Percentiles rank a stretch among this genome's conserved stretches.
Evolutionary conservation across 768 basidiomycete genomes (phyloP).

Genomic region (Termitomyces titanicus): DNA sequence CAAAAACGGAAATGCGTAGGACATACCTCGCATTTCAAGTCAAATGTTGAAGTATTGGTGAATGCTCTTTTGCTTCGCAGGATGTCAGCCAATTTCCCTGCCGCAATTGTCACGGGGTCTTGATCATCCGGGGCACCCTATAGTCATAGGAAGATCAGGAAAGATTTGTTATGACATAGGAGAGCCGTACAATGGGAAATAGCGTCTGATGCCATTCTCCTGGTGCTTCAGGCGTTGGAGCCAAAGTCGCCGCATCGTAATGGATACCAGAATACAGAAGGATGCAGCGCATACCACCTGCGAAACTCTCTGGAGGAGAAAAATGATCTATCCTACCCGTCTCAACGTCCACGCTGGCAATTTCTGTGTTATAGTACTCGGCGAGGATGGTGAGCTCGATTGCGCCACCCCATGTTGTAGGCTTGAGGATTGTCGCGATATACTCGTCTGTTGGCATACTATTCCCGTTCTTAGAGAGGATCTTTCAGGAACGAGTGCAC

Average conservation of each 20-base stretch:
- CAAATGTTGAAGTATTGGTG: constrained; percentile 91
- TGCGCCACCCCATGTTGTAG: constrained; percentile 90
- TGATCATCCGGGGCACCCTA: constrained; percentile 31
- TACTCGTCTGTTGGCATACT: constrained; percentile 65
- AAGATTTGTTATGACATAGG: background rate
- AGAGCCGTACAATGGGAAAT: constrained; percentile 54
- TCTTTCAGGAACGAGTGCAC: background rate
- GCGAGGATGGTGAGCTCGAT: constrained; percentile 90
- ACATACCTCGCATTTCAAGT: constrained; percentile 80
- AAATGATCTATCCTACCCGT: constrained; percentile 88
- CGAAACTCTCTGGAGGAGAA: constrained; percentile 44
- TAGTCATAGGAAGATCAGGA: background rate
- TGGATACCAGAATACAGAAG: constrained; percentile 96
- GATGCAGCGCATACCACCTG: constrained; percentile 49
- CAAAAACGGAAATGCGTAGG: background rate
- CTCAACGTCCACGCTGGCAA: constrained; percentile 88
- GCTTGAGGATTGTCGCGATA: constrained; percentile 74
- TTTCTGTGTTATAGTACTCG: constrained; percentile 78
- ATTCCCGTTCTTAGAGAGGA: background rate
- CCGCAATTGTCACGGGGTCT: constrained; percentile 61
- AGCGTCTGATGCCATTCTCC: constrained; percentile 87
- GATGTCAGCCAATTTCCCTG: constrained; percentile 65
- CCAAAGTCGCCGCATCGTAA: constrained; percentile 86
- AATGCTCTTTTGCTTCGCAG: constrained; percentile 78
- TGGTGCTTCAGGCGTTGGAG: constrained; percentile 74